Evolutionary conservation across 208 protist species (phyloP), one percentile per base, ranked within the genome.

Genomic region (Histomonas meleagridis): DNA sequence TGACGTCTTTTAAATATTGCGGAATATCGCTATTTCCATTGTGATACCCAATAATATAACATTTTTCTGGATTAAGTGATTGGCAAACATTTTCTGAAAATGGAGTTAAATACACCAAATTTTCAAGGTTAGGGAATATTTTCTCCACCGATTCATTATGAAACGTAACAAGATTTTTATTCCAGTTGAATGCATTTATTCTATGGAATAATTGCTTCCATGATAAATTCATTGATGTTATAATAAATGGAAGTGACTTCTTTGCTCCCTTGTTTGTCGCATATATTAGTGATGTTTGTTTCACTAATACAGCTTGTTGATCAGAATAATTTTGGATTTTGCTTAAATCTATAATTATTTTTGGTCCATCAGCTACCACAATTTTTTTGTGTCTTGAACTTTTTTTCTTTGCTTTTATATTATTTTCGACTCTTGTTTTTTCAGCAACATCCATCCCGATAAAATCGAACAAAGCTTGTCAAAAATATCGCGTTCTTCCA

Each of bases 21-120:
- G n/a, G n/a, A n/a, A n/a, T n/a, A n/a, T n/a, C n/a, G n/a, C n/a
- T n/a, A n/a, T n/a, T n/a, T n/a, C n/a, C n/a, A n/a, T n/a, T n/a
- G n/a, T n/a, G n/a, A 48, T 46, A 86, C 5, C 76, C 76, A 55
- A 86, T 86, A 7, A 86, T 55, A 16, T 86, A 86, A 48, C 32
- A 86, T 49, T 86, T 86, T 5, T 5, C 1, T 55, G 76, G 76
- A 16, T 86, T 46, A 12, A 86, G 7, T 38, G 12, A 32, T 43
- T 40, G 51, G 76, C 76, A 86, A 55, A 86, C 38, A 57, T 86
- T 86, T 5, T 86, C 76, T 55, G 76, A 57, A 55, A 57, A 40
- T 38, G 76, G 46, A 32, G 76, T 86, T n/a, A 86, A 48, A 86
- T 86, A 86, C 51, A 86, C 46, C 23, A 86, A 32, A 55, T 86